Evolutionary conservation across 345 rosid species (phyloP).

Genomic region (Laguncularia racemosa): DNA sequence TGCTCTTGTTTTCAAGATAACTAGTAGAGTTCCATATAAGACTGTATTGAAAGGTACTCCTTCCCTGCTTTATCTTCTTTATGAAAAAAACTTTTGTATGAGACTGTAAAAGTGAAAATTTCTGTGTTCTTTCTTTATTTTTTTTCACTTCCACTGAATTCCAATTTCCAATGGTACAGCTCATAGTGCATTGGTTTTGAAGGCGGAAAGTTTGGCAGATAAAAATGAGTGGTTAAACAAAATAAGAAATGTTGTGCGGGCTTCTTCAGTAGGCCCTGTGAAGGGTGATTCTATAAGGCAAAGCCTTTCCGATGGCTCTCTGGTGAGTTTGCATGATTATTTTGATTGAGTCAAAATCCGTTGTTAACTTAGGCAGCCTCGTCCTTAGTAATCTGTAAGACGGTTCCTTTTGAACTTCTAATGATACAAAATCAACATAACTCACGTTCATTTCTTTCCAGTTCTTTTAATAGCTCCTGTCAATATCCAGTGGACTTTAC

Average conservation of each 20-base stretch:
- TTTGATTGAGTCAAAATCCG: neutral
- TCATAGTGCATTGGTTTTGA: slow-evolving; percentile 67
- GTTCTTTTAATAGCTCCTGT: neutral
- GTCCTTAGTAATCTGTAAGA: no score
- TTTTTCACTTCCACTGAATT: slow-evolving; percentile 4
- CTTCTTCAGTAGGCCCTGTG: slow-evolving; percentile 54
- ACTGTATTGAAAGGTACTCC: slow-evolving; percentile 31
- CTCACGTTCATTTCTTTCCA: neutral
- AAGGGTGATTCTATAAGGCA: slow-evolving; percentile 57
- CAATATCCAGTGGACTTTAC: no score
- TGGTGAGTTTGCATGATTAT: slow-evolving; percentile 42
- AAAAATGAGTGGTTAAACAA: slow-evolving; percentile 87
- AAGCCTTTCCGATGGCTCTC: slow-evolving; percentile 92
- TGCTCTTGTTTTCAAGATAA: slow-evolving; percentile 74
- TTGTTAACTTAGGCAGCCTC: neutral
- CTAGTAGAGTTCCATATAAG: slow-evolving; percentile 85
- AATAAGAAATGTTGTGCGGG: slow-evolving; percentile 54
- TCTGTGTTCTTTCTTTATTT: neutral
- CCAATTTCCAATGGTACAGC: slow-evolving; percentile 38
- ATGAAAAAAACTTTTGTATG: no score
- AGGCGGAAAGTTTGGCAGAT: slow-evolving; percentile 83
- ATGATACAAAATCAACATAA: neutral
- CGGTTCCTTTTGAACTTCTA: neutral
- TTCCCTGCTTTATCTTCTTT: neutral
- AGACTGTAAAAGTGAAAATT: neutral